Evolutionary conservation across 2,329 filamentous ascomycete species (phyloP).

Genomic region (Leptosphaerulina australis): DNA sequence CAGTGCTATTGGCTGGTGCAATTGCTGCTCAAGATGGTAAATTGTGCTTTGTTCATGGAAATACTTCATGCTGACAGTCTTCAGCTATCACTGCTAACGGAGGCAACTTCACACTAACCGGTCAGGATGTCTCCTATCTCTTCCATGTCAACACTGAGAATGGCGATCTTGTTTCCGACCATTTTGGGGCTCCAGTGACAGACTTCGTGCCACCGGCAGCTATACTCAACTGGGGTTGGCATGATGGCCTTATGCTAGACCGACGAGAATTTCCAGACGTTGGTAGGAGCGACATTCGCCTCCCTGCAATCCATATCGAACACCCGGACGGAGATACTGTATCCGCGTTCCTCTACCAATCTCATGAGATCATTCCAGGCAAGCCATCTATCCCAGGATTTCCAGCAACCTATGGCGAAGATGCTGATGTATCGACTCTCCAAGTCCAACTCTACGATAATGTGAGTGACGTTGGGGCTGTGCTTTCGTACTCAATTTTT

Average conservation of each 20-base stretch:
- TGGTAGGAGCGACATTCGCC: conserved; percentile 67
- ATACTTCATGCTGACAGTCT: background rate
- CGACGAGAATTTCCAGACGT: conserved; percentile 69
- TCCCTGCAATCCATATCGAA: conserved; percentile 65
- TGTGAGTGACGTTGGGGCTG: conserved; percentile 62
- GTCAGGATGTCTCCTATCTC: conserved; percentile 64
- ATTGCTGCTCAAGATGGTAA: conserved; percentile 14
- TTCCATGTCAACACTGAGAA: conserved; percentile 65
- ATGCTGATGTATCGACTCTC: conserved; percentile 64
- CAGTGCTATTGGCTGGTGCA: background rate
- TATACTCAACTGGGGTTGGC: conserved; percentile 59
- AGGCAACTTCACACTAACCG: conserved; percentile 63
- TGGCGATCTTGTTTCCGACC: conserved; percentile 64
- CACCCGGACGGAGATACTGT: conserved; percentile 66
- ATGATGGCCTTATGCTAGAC: conserved; percentile 55
- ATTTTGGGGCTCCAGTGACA: conserved; percentile 63
- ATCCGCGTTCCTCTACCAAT: conserved; percentile 63
- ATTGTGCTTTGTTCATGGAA: background rate
- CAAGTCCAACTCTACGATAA: conserved; percentile 65
- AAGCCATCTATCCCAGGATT: conserved; percentile 64
- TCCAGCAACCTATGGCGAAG: conserved; percentile 64
- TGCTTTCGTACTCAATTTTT: conserved; percentile 68
- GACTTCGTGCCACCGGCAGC: conserved; percentile 58
- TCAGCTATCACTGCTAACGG: conserved; percentile 60
- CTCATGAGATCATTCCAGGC: conserved; percentile 60